phyloP scores from a whole-genome alignment of 345 rosid genomes.

The Excoecaria agallocha region DNA sequence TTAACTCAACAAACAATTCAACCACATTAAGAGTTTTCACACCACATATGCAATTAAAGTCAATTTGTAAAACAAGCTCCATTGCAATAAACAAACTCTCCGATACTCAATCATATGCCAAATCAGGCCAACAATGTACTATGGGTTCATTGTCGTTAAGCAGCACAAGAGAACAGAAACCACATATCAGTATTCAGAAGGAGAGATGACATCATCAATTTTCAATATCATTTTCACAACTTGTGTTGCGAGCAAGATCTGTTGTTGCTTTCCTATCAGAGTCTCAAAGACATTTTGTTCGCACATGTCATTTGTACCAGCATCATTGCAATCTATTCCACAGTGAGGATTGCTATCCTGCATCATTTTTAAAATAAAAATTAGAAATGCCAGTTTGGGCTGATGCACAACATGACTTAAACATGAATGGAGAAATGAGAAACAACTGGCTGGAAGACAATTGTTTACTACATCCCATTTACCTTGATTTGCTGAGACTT shows the following conservation, averaged over 20 bases:
- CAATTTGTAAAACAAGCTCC: conserved; percentile 20
- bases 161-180: background rate
- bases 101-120: background rate
- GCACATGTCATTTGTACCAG: conserved; percentile 91
- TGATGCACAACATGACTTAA: background rate
- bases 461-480: conserved; percentile 1
- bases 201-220: conserved; percentile 93
- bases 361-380: conserved; percentile 3
- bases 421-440: background rate
- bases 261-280: conserved; percentile 96
- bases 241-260: conserved; percentile 93
- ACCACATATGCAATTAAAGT: conserved; percentile 4
- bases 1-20: background rate
- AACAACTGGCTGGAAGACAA: background rate
- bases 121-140: conserved; percentile 10
- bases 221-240: conserved; percentile 97
- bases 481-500: conserved; percentile 93
- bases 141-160: conserved; percentile 15
- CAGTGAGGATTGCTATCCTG: conserved; percentile 81
- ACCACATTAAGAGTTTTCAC: background rate
- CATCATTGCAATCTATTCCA: conserved; percentile 94
- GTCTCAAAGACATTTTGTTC: conserved; percentile 91
- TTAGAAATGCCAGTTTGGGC: background rate
- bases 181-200: conserved; percentile 54
- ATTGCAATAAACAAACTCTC: background rate